Percentiles rank a stretch among this genome's conserved stretches.
These are phyloP conservation scores for Kwoniella sp. DNA, from an alignment of 768 basidiomycete genomes.

Conservation along the genomic window DNA sequence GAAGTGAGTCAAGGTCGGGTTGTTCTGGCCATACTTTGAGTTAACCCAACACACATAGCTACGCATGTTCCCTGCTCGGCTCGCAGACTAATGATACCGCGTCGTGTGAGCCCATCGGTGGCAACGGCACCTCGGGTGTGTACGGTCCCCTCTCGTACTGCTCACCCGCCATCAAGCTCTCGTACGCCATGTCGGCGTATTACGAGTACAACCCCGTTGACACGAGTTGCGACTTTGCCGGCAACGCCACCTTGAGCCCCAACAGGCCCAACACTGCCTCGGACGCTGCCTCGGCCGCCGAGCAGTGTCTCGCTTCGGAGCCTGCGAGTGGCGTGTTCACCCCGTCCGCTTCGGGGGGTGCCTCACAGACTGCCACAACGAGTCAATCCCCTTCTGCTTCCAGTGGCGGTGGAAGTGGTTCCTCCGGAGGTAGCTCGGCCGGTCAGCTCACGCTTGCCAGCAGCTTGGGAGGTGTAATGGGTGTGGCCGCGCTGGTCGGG, in stretches of 20 bases:
- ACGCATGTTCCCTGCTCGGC: slow-evolving; percentile 67
- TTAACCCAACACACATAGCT: slow-evolving; percentile 53
- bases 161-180: slow-evolving; percentile 75
- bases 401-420: background rate
- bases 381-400: background rate
- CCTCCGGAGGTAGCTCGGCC: background rate
- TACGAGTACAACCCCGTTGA: slow-evolving; percentile 64
- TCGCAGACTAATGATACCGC: slow-evolving; percentile 54
- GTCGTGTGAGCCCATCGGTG: slow-evolving; percentile 64
- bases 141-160: slow-evolving; percentile 76
- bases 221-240: slow-evolving; percentile 70
- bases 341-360: slow-evolving; percentile 7
- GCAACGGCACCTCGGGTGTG: slow-evolving; percentile 65
- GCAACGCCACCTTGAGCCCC: slow-evolving; percentile 67
- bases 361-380: background rate
- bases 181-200: slow-evolving; percentile 74
- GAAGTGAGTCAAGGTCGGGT: slow-evolving; percentile 34
- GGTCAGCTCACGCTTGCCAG: background rate
- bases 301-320: slow-evolving; percentile 38
- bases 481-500: too few relatives aligned
- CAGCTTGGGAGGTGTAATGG: too few relatives aligned
- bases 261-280: slow-evolving; percentile 43
- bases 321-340: slow-evolving; percentile 46
- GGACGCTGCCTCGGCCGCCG: slow-evolving; percentile 44
- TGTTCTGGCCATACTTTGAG: background rate